Percentiles rank a stretch among this genome's conserved stretches.
Evolutionary conservation across 1,284 basidiomycete genomes (phyloP).

Genomic region (Irpex sp.): DNA sequence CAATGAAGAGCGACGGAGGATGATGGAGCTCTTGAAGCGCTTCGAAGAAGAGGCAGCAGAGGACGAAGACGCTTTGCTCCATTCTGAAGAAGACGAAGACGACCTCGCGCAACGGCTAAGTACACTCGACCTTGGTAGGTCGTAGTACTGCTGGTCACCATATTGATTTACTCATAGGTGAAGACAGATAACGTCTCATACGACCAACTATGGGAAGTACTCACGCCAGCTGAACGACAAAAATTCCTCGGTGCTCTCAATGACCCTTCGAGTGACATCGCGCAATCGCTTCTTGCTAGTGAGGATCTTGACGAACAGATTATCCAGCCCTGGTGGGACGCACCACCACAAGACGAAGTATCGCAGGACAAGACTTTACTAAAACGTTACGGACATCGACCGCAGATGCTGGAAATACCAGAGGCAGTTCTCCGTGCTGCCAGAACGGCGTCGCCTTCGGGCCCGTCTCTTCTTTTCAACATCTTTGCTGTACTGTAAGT

Average conservation of each 20-base stretch:
- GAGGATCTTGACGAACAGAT: constrained; percentile 37
- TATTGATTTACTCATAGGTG: background rate
- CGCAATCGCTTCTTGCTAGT: constrained; percentile 53
- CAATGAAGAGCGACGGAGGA: constrained; percentile 48
- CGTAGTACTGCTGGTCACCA: background rate
- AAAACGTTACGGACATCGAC: constrained; percentile 32
- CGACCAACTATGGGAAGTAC: constrained; percentile 58
- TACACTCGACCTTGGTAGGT: constrained; percentile 57
- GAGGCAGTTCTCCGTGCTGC: constrained; percentile 36
- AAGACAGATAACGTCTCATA: constrained; percentile 45
- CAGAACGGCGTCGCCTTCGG: constrained; percentile 19
- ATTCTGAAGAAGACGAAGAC: constrained; percentile 34
- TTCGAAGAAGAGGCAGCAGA: constrained; percentile 58
- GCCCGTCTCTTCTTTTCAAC: constrained; percentile 56
- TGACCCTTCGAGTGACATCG: constrained; percentile 53
- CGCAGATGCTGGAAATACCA: constrained; percentile 46
- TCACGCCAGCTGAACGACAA: constrained; percentile 52
- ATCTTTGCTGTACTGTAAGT: constrained; percentile 60
- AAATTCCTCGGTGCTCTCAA: constrained; percentile 53
- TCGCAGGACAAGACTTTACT: background rate
- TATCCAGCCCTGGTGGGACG: constrained; percentile 26
- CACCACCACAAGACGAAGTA: background rate
- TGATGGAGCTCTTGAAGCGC: constrained; percentile 63
- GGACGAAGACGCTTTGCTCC: constrained; percentile 27
- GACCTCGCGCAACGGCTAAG: constrained; percentile 49